Evolutionary conservation across 2,329 filamentous ascomycete genomes (phyloP), one percentile per base, ranked within the genome.

Genomic region (Capronia coronata): DNA sequence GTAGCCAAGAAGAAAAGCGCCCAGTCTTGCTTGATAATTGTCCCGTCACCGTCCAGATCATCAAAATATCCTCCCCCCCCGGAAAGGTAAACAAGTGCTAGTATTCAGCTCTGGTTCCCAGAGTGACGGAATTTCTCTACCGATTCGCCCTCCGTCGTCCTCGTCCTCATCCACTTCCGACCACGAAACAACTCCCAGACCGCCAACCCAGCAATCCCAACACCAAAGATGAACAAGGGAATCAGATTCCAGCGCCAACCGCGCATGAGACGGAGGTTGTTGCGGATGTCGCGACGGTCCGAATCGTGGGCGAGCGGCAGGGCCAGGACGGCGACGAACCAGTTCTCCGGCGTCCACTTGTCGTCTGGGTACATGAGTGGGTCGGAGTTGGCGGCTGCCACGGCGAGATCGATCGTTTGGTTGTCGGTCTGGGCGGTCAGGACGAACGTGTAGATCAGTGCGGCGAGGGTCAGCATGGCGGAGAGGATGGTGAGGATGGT

Each of bases 321-420:
- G 1, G 39, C 39, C 11, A 60, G 52, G 2, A 60, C 52, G 4
- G 58, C 58, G n/a, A 45, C 35, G 45, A 59, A 60, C 58, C 58
- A 60, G 43, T 59, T 59, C 45, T 60, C 58, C 10, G 58, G 58
- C 38, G 58, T 60, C 58, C 58, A 60, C 16, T 55, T 29, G 42
- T 59, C 41, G 10, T 55, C 42, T 18, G 56, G 52, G 56, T 64
- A 65, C 22, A 65, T 60, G 14, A 65, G 41, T 18, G 65, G 65
- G 46, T 68, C 65, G 16, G 65, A 61, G 13, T 59, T 56, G 29
- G 58, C 59, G 39, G 54, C 47, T 6, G 59, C 55, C 18, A 53
- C 48, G 30, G 55, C 52, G 10, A 60, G 44, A 32, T 64, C 54
- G 54, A 64, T 59, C 10, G 40, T 44, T 30, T 59, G 58, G 29